phyloP scores from a whole-genome alignment of 2,329 filamentous ascomycete genomes.

The Ceratocystis cubensis region DNA sequence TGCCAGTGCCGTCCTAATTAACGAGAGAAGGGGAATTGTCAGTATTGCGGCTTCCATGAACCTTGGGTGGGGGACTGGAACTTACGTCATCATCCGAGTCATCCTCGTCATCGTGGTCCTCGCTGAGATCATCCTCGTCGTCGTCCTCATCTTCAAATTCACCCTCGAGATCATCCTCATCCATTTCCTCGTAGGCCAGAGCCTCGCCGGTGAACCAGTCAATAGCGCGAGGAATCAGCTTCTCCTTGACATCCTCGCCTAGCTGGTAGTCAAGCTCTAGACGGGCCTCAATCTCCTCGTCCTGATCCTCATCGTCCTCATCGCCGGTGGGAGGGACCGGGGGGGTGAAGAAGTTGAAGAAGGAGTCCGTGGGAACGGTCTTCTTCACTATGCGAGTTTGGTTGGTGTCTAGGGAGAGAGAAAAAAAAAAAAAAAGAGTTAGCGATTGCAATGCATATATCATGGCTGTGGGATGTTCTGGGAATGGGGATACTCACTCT shows the following conservation, averaged over 20 bases:
- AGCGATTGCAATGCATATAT: not conserved
- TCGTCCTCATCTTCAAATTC: slow-evolving; percentile 89
- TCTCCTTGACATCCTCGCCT: slow-evolving; percentile 99
- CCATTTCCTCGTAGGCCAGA: slow-evolving; percentile 86
- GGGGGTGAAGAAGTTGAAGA: slow-evolving; percentile 98
- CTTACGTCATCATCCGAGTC: slow-evolving; percentile 67
- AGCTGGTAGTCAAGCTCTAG: slow-evolving; percentile 97
- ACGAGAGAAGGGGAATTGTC: slow-evolving; percentile 8
- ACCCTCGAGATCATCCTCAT: slow-evolving; percentile 68
- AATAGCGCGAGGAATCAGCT: slow-evolving; percentile 93
- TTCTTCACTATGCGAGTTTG: slow-evolving; percentile 98
- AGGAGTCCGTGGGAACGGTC: slow-evolving; percentile 95
- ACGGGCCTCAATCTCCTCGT: slow-evolving; percentile 89
- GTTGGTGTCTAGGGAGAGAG: slow-evolving; percentile 64
- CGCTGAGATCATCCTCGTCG: slow-evolving; percentile 72
- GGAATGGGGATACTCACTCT: slow-evolving; percentile 54
- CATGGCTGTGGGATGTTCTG: slow-evolving; percentile 16
- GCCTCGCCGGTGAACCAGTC: slow-evolving; percentile 99
- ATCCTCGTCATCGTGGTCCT: slow-evolving; percentile 72
- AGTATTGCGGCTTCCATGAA: not conserved
- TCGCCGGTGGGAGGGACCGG: slow-evolving; percentile 72
- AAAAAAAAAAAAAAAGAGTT: not conserved
- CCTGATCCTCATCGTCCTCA: slow-evolving; percentile 56
- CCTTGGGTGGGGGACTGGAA: slow-evolving; percentile 20
- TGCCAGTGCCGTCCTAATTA: slow-evolving; percentile 64